Conservation (phyloP, 108 stramenopile genomes). For the Pelagomonas calceolata region DNA sequence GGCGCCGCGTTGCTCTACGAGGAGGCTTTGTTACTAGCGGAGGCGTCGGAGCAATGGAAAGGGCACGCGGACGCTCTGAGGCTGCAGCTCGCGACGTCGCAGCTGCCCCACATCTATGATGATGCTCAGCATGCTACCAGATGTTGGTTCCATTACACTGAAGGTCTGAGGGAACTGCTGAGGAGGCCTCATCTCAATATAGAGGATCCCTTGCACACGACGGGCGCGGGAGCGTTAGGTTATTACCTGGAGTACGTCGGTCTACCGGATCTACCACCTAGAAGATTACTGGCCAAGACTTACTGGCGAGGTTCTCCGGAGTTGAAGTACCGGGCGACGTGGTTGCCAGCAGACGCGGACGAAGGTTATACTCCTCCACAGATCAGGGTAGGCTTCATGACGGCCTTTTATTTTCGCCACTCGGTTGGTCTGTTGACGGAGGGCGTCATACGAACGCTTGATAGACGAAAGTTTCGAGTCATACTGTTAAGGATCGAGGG, state of each 20-base stretch:
- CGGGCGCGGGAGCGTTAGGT: slow-evolving; percentile 26
- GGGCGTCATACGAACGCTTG: slow-evolving; percentile 23
- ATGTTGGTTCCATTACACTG: neutral
- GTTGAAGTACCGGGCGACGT: slow-evolving; percentile 6
- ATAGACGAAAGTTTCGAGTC: slow-evolving; percentile 17
- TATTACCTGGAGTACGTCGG: slow-evolving; percentile 31
- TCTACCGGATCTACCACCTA: slow-evolving; percentile 17
- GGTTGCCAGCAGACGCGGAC: neutral
- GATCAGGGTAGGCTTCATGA: slow-evolving; percentile 26
- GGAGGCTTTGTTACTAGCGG: neutral
- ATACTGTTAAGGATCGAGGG: slow-evolving; percentile 18
- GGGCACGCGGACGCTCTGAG: neutral
- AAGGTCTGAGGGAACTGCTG: neutral
- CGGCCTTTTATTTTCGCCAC: slow-evolving; percentile 28
- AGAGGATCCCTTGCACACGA: slow-evolving; percentile 15
- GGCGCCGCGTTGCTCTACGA: neutral
- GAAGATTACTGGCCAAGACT: slow-evolving; percentile 23
- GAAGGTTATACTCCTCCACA: no score
- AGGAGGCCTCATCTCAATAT: neutral
- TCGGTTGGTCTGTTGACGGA: slow-evolving; percentile 29
- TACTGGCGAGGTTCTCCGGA: slow-evolving; percentile 25
- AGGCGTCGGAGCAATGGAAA: neutral
- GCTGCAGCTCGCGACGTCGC: slow-evolving; percentile 9
- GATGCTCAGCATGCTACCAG: neutral
- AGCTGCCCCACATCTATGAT: slow-evolving; percentile 7